Evolutionary conservation across 148 eudicot species (phyloP), one percentile per base, ranked within the genome.

Genomic region (Heliosperma pusillum): DNA sequence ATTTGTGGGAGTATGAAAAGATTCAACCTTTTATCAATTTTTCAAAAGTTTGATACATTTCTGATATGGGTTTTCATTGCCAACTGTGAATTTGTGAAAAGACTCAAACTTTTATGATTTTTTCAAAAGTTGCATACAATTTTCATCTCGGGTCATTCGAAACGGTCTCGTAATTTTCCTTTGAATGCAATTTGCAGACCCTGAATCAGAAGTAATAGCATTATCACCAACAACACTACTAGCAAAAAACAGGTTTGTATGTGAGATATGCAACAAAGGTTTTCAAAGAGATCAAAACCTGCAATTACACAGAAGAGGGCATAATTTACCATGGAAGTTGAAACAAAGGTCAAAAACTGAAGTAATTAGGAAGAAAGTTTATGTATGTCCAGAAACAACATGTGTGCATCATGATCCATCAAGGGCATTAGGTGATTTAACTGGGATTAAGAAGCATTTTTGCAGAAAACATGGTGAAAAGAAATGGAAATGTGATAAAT

Each of bases 401-500:
- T 94, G 98, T 77, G 92, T 94, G 0, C 98, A 94, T 72, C 93
- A 94, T 73, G 90, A 91, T 47, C 97, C 98, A 4, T 85, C 91
- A 52, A 91, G 98, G 67, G 98, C 98, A 2, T 83, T 94, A 20
- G 98, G 98, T 2, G 98, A 94, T 70, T 77, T 94, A 30, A 94
- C 98, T 20, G 98, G 98, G 0, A 88, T 94, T 70, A 94, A 93
- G 86, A 93, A 93, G 36, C 98, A 93, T 75, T 93, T 89, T 61
- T 76, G 88, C 78, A 88, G 98, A 83, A 93, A 93, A 70, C 98
- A 93, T 73, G 98, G 98, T 5, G 98, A 93, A 69, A 93, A 91
- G 85, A 93, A 91, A 74, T 93, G 92, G 92, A 93, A 93, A 81
- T 93, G 98, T 79, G 98, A 93, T 0, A 93, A 93, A 53, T 93